phyloP scores from a whole-genome alignment of 2,329 filamentous ascomycete genomes.

The Neodidymelliopsis sp. region DNA sequence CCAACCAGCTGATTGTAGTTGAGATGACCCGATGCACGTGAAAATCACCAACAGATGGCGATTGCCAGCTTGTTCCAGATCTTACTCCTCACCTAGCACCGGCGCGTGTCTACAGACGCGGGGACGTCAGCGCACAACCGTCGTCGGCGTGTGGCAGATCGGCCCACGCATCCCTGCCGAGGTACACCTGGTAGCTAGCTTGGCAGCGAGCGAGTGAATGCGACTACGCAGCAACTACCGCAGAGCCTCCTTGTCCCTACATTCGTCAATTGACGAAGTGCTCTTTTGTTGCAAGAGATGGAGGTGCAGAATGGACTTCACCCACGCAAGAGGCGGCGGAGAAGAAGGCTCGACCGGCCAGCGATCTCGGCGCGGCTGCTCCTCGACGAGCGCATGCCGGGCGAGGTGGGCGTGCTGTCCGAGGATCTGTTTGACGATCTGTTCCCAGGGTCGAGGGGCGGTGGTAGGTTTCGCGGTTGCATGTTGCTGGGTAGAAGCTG shows the following conservation, averaged over 20 bases:
- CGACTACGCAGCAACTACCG: constrained; percentile 5
- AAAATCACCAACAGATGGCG: too few species aligned
- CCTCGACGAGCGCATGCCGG: constrained; percentile 84
- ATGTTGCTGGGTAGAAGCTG: constrained; percentile 7
- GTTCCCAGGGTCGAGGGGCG: constrained; percentile 62
- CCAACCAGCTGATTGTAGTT: not conserved
- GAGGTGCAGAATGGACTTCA: constrained; percentile 40
- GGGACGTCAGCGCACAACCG: not conserved
- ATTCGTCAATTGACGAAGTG: constrained; percentile 7
- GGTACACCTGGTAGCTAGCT: constrained; percentile 14
- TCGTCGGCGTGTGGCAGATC: not conserved
- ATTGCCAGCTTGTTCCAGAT: too few species aligned
- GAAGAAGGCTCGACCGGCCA: constrained; percentile 69
- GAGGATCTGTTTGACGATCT: constrained; percentile 85
- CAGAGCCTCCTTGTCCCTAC: constrained; percentile 3
- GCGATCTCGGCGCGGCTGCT: constrained; percentile 81
- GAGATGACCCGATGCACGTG: too few species aligned
- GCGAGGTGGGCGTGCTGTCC: constrained; percentile 85
- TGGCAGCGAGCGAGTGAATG: constrained; percentile 11
- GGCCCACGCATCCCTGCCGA: constrained; percentile 13
- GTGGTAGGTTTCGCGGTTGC: constrained; percentile 26
- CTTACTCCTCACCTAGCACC: too few species aligned
- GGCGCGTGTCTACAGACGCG: not conserved
- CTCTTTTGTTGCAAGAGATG: constrained; percentile 35
- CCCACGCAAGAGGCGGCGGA: constrained; percentile 61